Conservation (phyloP, 2,329 filamentous ascomycete genomes). For the Cladophialophora immunda region DNA sequence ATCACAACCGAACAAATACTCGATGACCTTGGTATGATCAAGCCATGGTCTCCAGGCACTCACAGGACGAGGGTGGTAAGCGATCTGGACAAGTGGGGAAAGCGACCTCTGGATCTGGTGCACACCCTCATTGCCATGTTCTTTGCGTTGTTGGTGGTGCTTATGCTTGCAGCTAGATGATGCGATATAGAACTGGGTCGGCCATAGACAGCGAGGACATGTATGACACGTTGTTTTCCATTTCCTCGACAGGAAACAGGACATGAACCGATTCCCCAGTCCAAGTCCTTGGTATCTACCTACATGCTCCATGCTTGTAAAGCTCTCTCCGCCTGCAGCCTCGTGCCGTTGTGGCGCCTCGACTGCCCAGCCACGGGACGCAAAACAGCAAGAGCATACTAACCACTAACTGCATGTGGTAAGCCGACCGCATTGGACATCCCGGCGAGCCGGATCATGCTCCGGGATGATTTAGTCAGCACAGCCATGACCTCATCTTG, state of each 20-base stretch:
- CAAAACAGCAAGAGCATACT: neutral
- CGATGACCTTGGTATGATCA: constrained; percentile 47
- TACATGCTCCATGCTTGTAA: neutral
- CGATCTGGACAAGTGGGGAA: constrained; percentile 34
- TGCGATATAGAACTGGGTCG: neutral
- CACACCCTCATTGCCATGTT: constrained; percentile 17
- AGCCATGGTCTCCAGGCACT: constrained; percentile 50
- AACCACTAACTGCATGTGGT: neutral
- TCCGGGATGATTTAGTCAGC: constrained; percentile 9
- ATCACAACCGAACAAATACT: constrained; percentile 66
- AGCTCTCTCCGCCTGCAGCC: neutral
- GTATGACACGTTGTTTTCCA: neutral
- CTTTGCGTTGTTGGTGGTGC: constrained; percentile 23
- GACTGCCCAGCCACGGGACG: neutral
- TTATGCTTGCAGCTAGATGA: constrained; percentile 15
- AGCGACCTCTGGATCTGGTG: constrained; percentile 31
- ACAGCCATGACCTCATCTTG: neutral
- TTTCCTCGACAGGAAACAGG: neutral
- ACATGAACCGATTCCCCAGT: neutral
- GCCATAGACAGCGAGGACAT: neutral
- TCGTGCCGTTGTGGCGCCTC: neutral
- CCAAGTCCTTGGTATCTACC: neutral
- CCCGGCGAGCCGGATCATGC: neutral
- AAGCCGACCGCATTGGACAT: neutral
- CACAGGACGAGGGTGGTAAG: constrained; percentile 35